These are phyloP conservation scores for Abrus pulchellus DNA, from an alignment of 306 rosid species.

Conservation along the genomic window DNA sequence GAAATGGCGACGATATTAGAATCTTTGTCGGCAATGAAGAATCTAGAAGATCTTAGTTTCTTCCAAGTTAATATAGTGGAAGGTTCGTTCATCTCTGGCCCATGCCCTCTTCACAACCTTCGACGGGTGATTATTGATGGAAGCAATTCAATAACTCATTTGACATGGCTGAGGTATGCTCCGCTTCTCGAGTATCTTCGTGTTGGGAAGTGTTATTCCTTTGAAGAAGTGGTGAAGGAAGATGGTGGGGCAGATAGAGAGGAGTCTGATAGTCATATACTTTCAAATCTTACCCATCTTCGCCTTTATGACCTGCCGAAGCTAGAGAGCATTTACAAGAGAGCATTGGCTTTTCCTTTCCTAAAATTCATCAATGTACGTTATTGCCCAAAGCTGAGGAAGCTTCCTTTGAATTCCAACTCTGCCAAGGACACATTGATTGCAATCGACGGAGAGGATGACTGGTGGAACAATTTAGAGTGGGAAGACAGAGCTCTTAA, in stretches of 20 bases:
- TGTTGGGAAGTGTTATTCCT: fast-evolving
- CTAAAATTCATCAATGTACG: neutral
- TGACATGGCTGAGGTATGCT: constrained; percentile 48
- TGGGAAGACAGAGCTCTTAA: neutral
- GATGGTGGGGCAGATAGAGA: no score
- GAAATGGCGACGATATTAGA: constrained; percentile 6
- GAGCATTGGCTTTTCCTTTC: constrained; percentile 30
- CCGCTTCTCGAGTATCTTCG: fast-evolving
- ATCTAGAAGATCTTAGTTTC: neutral
- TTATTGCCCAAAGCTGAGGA: neutral
- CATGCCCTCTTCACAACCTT: neutral
- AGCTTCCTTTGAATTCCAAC: constrained; percentile 39
- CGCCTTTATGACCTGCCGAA: fast-evolving
- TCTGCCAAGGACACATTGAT: constrained; percentile 2
- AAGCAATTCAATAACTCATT: constrained; percentile 7
- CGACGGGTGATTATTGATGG: fast-evolving
- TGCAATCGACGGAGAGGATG: neutral
- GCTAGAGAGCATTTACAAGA: constrained; percentile 21
- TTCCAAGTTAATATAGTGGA: fast-evolving
- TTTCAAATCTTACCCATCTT: neutral
- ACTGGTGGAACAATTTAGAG: constrained; percentile 35
- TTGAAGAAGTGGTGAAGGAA: constrained; percentile 26
- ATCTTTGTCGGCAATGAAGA: constrained; percentile 10
- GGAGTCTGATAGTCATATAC: neutral
- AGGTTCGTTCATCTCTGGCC: neutral